A percentile compares a stretch with the other conserved stretches of the same genome.
Evolutionary conservation across 441 rosid genomes (phyloP).

Genomic region (Theobroma grandiflorum): DNA sequence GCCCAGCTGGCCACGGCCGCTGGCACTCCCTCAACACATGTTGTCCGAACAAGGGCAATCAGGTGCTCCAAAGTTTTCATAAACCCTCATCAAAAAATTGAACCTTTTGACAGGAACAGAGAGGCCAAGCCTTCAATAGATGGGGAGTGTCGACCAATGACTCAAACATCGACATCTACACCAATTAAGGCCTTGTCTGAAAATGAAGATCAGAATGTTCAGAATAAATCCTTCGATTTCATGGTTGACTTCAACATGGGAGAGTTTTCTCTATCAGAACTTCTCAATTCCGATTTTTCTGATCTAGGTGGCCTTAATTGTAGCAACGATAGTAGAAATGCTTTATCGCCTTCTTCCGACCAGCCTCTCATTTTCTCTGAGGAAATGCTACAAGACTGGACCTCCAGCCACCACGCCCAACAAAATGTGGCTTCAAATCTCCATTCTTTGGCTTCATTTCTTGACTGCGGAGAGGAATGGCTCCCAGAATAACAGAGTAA

Average conservation of each 20-base stretch:
- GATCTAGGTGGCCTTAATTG: not conserved
- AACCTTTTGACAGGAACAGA: not conserved
- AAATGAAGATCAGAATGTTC: not conserved
- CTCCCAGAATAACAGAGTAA: not conserved
- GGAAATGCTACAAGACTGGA: constrained; percentile 27
- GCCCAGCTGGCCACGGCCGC: not conserved
- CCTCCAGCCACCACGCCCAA: not conserved
- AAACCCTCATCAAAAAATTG: not conserved
- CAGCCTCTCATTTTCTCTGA: constrained; percentile 23
- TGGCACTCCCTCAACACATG: not conserved
- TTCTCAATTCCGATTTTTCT: constrained; percentile 29
- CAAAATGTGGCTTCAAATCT: constrained; percentile 8
- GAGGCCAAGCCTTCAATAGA: not conserved
- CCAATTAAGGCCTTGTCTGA: not conserved
- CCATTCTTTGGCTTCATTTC: not conserved
- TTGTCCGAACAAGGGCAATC: constrained; percentile 35
- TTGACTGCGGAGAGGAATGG: constrained; percentile 11
- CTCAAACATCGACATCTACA: not conserved
- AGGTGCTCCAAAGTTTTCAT: constrained; percentile 33
- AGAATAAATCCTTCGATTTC: constrained; percentile 21
- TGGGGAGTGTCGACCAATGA: not conserved
- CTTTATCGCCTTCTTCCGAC: constrained; percentile 18
- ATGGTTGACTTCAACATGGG: constrained; percentile 38
- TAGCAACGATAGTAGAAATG: not conserved
- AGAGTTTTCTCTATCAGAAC: constrained; percentile 36